Evolutionary conservation across 352 stramenopile species (phyloP), one percentile per base, ranked within the genome.

Genomic region (Globisporangium paroecandrum): DNA sequence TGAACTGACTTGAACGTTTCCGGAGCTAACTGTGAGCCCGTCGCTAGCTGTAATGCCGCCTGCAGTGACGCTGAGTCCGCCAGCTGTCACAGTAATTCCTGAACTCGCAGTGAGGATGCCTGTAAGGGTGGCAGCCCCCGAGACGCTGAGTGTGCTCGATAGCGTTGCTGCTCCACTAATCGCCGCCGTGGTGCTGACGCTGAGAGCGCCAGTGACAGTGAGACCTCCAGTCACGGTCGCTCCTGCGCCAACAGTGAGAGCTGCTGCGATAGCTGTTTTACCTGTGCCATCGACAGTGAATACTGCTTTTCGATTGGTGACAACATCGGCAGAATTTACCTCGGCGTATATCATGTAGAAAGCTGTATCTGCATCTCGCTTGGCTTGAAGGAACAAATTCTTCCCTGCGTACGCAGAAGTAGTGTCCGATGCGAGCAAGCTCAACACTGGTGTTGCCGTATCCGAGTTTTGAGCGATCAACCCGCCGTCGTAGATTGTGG

Each of bases 401-500:
- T 46, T 46, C 12, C 38, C 38, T 0, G 38, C 12, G 36, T 15
- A 15, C 36, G 9, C 12, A 13, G 36, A 43, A 43, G 10, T 43
- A 43, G 8, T 4, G 36, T 43, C 36, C 12, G 36, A 43, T 15
- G 36, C 36, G 12, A 43, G 8, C 36, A 43, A 10, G 36, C 12
- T 43, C 36, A 43, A 43, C 36, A 15, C 36, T 43, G 36, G 36
- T 10, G 32, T 36, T 9, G 32, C 32, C 32, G 34, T 41, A 3
- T 41, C 47, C 47, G 49, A 56, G 64, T 76, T 88, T 62, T 77
- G 75, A 20, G 83, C 75, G 22, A 74, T 43, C 49, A 87, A 57
- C 0, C 79, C 79, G 24, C 79, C 79, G 59, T 85, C 75, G 3
- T 63, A 62, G 46, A 85, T 78, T 5, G 77, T 88, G 15, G 76